phyloP scores from a whole-genome alignment of 495 filamentous ascomycete genomes.

The Corynascus novoguineensis region DNA sequence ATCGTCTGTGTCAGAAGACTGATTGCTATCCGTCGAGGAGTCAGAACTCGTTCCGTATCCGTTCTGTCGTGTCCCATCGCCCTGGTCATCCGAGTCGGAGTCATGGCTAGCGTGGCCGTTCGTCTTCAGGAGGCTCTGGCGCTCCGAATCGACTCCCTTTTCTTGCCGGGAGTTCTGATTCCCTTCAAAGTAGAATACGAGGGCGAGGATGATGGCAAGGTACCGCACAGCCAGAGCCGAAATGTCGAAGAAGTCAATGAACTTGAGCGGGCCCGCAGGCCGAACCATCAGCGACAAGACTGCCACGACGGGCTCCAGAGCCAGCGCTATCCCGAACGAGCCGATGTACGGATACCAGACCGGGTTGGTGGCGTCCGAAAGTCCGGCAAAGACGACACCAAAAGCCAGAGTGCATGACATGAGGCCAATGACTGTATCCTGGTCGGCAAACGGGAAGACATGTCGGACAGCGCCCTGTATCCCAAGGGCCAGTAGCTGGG shows the following conservation, averaged over 20 bases:
- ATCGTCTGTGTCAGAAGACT: conserved; percentile 30
- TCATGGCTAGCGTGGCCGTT: conserved; percentile 16
- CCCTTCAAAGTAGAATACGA: conserved; percentile 32
- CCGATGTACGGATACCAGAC: conserved; percentile 61
- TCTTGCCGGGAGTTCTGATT: conserved; percentile 25
- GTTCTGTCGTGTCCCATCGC: conserved; percentile 22
- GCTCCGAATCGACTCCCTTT: conserved; percentile 44
- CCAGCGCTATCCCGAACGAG: conserved; percentile 48
- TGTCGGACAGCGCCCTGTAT: conserved; percentile 34
- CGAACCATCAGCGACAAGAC: conserved; percentile 30
- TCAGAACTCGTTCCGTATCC: conserved; percentile 46
- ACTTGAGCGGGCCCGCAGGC: conserved; percentile 1
- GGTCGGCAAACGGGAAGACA: conserved; percentile 36
- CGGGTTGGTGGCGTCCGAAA: conserved; percentile 42
- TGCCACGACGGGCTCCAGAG: conserved; percentile 45
- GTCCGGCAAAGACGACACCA: conserved; percentile 47
- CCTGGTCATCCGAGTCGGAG: conserved; percentile 23
- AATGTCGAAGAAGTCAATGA: conserved; percentile 34
- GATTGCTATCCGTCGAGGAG: conserved; percentile 26
- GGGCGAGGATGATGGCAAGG: conserved; percentile 25
- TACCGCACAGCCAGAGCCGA: conserved; percentile 31
- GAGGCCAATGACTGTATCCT: conserved; percentile 46
- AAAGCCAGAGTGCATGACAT: conserved; percentile 53
- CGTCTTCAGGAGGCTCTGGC: conserved; percentile 44
- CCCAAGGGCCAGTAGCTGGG: conserved; percentile 41